Conservation (phyloP, 2,329 filamentous ascomycete species). For the Pseudogymnoascus sp. region DNA sequence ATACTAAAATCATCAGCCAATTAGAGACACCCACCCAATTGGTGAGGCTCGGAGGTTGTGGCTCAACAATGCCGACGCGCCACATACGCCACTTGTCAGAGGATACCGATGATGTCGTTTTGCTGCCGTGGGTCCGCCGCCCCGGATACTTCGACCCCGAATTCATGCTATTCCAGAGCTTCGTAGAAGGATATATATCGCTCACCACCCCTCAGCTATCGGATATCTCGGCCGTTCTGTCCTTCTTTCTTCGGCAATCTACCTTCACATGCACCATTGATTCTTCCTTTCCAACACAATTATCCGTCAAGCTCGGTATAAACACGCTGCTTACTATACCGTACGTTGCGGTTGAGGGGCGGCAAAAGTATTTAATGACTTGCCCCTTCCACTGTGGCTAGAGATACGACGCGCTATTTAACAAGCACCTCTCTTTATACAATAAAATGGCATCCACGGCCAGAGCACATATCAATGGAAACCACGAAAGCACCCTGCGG, state of each 20-base stretch:
- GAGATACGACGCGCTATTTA: slow-evolving; percentile 2
- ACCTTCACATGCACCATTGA: neutral
- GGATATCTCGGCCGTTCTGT: neutral
- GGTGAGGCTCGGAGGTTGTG: slow-evolving; percentile 7
- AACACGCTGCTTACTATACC: neutral
- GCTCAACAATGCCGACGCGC: slow-evolving; percentile 7
- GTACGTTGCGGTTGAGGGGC: neutral
- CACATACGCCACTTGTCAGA: slow-evolving; percentile 5
- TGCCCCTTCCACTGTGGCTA: neutral
- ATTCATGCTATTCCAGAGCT: neutral
- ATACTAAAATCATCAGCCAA: slow-evolving; percentile 8
- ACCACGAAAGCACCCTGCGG: slow-evolving; percentile 21
- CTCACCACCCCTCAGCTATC: neutral
- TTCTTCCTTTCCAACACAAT: neutral
- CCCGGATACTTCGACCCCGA: slow-evolving; percentile 2
- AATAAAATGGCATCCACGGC: slow-evolving; percentile 2
- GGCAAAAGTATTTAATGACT: slow-evolving; percentile 1
- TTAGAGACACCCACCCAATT: neutral
- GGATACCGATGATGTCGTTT: slow-evolving; percentile 4
- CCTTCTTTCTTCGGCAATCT: neutral
- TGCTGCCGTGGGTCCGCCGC: neutral
- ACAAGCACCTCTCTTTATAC: neutral
- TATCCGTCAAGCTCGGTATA: neutral
- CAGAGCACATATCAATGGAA: slow-evolving; percentile 17
- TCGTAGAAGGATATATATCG: neutral